Evolutionary conservation across 2,329 filamentous ascomycete genomes (phyloP).

Genomic region (Stachybotrys elegans): DNA sequence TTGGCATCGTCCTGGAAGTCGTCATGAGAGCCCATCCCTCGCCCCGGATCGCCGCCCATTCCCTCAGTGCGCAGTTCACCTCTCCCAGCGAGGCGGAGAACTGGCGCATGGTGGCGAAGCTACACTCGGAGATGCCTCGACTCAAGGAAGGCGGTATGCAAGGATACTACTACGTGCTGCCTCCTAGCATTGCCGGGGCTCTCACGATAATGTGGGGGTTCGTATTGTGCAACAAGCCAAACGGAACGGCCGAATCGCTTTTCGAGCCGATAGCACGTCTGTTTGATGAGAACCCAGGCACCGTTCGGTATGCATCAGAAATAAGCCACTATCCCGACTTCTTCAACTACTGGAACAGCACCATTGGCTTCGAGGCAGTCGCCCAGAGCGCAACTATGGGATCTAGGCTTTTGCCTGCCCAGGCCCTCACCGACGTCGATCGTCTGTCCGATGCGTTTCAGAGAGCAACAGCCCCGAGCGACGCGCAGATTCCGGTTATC

Average conservation of each 20-base stretch:
- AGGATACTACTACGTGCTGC: slow-evolving; percentile 4
- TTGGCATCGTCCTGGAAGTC: slow-evolving; percentile 22
- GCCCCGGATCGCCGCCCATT: slow-evolving; percentile 11
- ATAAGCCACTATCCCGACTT: neutral
- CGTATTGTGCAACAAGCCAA: slow-evolving; percentile 1
- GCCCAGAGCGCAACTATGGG: neutral
- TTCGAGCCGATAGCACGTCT: neutral
- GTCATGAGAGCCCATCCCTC: slow-evolving; percentile 31
- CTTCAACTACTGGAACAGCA: neutral
- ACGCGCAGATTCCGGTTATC: neutral
- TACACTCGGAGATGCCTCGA: neutral
- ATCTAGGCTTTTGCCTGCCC: neutral
- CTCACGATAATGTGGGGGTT: neutral
- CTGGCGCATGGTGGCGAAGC: slow-evolving; percentile 3
- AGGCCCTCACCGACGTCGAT: neutral
- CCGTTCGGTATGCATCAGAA: neutral
- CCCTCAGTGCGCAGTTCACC: neutral
- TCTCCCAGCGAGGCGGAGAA: neutral
- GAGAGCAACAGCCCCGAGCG: neutral
- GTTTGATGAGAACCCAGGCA: neutral
- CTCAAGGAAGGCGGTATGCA: slow-evolving; percentile 5
- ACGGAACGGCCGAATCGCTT: slow-evolving; percentile 1
- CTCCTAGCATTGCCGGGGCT: neutral
- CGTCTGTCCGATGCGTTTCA: neutral
- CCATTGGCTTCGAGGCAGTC: neutral